phyloP scores from a whole-genome alignment of 192 early-diverging fungal genomes.

The Polychytrium aggregatum region DNA sequence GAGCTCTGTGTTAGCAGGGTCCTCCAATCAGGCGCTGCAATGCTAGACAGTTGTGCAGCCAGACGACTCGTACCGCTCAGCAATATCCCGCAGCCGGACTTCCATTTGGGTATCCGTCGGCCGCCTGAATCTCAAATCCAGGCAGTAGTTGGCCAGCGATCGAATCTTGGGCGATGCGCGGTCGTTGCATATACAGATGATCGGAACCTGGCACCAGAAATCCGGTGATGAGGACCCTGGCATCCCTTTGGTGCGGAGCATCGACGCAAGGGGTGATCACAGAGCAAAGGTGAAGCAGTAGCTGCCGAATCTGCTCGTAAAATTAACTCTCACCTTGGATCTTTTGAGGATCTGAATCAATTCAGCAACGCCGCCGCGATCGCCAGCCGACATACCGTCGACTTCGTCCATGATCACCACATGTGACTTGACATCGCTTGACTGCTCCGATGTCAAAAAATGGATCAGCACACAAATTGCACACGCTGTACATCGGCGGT shows the following conservation, averaged over 20 bases:
- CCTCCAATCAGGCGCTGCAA: too few species aligned
- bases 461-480: not conserved
- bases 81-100: slow-evolving; percentile 72
- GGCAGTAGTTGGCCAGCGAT: slow-evolving; percentile 71
- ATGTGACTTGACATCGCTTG: slow-evolving; percentile 17
- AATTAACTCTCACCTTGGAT: slow-evolving; percentile 47
- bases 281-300: too few species aligned
- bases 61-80: slow-evolving; percentile 30
- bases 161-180: slow-evolving; percentile 71
- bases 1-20: too few species aligned
- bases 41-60: too few species aligned
- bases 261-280: too few species aligned
- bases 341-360: slow-evolving; percentile 86
- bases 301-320: too few species aligned
- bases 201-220: slow-evolving; percentile 59
- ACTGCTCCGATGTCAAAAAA: not conserved
- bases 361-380: slow-evolving; percentile 82
- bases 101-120: too few species aligned
- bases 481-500: not conserved
- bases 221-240: too few species aligned
- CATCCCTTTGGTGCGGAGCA: too few species aligned
- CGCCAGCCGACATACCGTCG: slow-evolving; percentile 97
- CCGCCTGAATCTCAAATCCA: slow-evolving; percentile 68
- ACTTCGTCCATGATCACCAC: slow-evolving; percentile 99
- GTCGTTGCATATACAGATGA: slow-evolving; percentile 99